phyloP scores from a whole-genome alignment of 148 eudicot species.

The Vaccinium corymbosum region DNA sequence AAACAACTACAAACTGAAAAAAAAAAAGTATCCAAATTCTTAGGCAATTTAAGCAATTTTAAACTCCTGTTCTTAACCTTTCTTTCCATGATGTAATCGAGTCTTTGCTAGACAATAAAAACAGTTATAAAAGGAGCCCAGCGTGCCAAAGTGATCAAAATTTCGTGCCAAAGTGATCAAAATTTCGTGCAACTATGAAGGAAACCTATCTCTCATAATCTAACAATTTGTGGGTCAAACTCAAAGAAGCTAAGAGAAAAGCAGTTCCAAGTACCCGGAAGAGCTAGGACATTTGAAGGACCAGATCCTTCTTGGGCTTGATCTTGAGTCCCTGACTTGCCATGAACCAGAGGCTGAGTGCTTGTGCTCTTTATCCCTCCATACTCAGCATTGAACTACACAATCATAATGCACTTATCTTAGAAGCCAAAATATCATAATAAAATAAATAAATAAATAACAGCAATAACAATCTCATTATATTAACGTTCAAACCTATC shows the following conservation, averaged over 20 bases:
- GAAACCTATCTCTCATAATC: background rate
- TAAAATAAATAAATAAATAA: background rate
- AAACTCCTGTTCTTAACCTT: background rate
- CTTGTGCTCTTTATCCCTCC: slow-evolving; percentile 48
- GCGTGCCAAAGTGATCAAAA: background rate
- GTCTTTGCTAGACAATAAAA: background rate
- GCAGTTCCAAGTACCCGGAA: slow-evolving; percentile 54
- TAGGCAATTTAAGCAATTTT: background rate
- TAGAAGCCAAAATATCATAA: background rate
- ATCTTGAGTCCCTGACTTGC: slow-evolving; percentile 29
- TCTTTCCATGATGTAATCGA: background rate
- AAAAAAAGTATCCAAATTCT: background rate
- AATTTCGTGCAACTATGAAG: background rate
- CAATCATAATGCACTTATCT: slow-evolving; percentile 10
- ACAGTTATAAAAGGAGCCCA: too few species aligned
- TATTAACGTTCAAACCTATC: background rate
- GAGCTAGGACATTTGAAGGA: slow-evolving; percentile 58
- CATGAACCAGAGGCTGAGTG: slow-evolving; percentile 31
- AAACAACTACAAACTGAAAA: background rate
- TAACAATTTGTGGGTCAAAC: background rate
- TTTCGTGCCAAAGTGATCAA: background rate
- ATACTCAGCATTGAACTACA: slow-evolving; percentile 64
- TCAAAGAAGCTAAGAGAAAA: background rate
- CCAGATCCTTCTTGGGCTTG: slow-evolving; percentile 37
- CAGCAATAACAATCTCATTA: background rate